Evolutionary conservation across 176 grass and related monocot genomes (phyloP), one percentile per base, ranked within the genome.

Genomic region (Raddia distichophylla): DNA sequence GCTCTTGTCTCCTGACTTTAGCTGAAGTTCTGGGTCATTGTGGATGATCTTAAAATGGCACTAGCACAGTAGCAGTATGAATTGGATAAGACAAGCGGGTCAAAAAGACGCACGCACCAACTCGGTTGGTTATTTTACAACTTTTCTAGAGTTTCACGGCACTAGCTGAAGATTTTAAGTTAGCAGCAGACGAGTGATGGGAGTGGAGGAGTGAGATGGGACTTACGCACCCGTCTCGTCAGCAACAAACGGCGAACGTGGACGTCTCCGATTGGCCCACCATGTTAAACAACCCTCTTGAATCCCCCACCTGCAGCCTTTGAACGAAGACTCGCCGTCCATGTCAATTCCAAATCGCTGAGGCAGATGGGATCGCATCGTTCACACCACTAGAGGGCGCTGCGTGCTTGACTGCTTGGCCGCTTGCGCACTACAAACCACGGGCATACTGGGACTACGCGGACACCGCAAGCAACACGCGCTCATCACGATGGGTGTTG

Each of bases 21-120:
- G 27, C 6, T 60, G 5, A 19, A 4, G 10, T 22, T 60, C 33
- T 12, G 11, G 73, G 20, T 63, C 17, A 5, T 42, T 55, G 22
- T 13, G 12, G 32, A 13, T 13, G 33, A 65, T 27, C 32, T 68
- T 76, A 33, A 70, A 72, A 20, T 70, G 52, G 54, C 1, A 27
- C 60, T 51, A 22, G 6, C 73, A 15, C 1, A 22, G 10, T 16
- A 50, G 17, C 27, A 27, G 27, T 27, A 27, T 27, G 27, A 27
- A 27, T 27, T 27, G 27, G 8, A 32, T 9, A 63, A 7, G 17
- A 74, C 72, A 66, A 81, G 1, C 12, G 1, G 49, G 77, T 74
- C 61, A 75, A 74, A 42, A 80, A 27, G 46, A 51, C 5, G 48
- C 16, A 32, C 32, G 72, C 73, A 65, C 47, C 59, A 54, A 67